Conservation (phyloP, 805 yeast genomes). For the Cyberlindnera bimundalis region DNA sequence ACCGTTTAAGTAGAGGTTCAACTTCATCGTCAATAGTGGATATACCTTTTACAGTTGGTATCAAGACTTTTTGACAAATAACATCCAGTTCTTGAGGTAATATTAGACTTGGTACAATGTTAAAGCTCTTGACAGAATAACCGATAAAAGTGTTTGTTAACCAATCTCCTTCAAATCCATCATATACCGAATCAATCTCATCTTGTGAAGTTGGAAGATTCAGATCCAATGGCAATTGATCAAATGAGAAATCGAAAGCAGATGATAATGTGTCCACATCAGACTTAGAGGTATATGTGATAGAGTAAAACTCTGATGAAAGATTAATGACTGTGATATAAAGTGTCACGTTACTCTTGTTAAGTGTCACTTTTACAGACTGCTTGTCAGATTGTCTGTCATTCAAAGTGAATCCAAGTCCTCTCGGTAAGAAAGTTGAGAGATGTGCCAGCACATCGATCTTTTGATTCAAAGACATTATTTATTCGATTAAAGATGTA, state of each 20-base stretch:
- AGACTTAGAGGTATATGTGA: constrained; percentile 1
- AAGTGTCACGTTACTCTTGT: background rate
- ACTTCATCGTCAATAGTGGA: background rate
- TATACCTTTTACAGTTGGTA: background rate
- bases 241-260: background rate
- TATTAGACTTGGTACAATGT: background rate
- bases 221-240: background rate
- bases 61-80: background rate
- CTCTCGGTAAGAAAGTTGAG: constrained; percentile 8
- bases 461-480: too few species aligned
- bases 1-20: background rate
- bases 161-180: constrained; percentile 2
- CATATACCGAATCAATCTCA: constrained; percentile 1
- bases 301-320: background rate
- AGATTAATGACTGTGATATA: background rate
- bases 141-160: background rate
- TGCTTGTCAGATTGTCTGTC: background rate
- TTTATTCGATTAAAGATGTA: too few species aligned
- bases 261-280: background rate
- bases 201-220: constrained; percentile 4
- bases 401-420: constrained; percentile 5
- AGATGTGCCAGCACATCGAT: constrained; percentile 7
- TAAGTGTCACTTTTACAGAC: background rate
- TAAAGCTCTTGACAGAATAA: background rate
- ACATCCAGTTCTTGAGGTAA: constrained; percentile 1